Evolutionary conservation across 2,329 filamentous ascomycete genomes (phyloP).

Genomic region (Pseudopithomyces maydicus): DNA sequence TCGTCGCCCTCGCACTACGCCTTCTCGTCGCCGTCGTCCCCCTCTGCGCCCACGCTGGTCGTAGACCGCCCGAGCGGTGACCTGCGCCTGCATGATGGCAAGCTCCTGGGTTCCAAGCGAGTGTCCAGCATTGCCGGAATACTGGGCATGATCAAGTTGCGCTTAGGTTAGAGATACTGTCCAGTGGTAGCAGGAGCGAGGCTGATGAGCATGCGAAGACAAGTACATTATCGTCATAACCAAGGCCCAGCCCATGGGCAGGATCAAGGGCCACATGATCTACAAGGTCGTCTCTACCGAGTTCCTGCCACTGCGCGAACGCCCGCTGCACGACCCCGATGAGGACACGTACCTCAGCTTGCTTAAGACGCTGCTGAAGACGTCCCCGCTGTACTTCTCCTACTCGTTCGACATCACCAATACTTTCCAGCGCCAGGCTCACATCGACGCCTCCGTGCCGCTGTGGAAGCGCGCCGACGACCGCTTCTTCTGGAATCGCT

Average conservation of each 20-base stretch:
- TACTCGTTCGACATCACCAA: constrained; percentile 97
- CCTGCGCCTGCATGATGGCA: constrained; percentile 80
- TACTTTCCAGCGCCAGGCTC: constrained; percentile 90
- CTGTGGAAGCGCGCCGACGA: constrained; percentile 94
- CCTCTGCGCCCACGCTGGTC: constrained; percentile 83
- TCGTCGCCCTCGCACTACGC: constrained; percentile 90
- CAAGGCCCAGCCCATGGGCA: constrained; percentile 87
- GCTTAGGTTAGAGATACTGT: constrained; percentile 68
- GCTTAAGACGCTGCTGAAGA: constrained; percentile 80
- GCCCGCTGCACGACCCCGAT: constrained; percentile 86
- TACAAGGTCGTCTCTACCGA: constrained; percentile 93
- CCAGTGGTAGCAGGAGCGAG: constrained; percentile 2
- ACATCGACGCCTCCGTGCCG: constrained; percentile 71
- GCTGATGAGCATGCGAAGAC: constrained; percentile 56
- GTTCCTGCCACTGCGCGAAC: constrained; percentile 90
- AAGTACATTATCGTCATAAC: constrained; percentile 98
- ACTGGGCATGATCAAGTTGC: constrained; percentile 88
- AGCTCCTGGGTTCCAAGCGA: constrained; percentile 75
- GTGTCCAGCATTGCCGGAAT: constrained; percentile 96
- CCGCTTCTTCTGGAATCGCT: constrained; percentile 98
- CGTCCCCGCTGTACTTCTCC: constrained; percentile 94
- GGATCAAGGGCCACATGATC: constrained; percentile 93
- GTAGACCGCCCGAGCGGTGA: constrained; percentile 93
- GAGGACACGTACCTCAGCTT: constrained; percentile 89
- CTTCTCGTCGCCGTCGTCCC: constrained; percentile 94